A percentile compares a stretch with the other conserved stretches of the same genome.
Conservation (phyloP, 306 rosid genomes). For the Lotus japonicus region DNA sequence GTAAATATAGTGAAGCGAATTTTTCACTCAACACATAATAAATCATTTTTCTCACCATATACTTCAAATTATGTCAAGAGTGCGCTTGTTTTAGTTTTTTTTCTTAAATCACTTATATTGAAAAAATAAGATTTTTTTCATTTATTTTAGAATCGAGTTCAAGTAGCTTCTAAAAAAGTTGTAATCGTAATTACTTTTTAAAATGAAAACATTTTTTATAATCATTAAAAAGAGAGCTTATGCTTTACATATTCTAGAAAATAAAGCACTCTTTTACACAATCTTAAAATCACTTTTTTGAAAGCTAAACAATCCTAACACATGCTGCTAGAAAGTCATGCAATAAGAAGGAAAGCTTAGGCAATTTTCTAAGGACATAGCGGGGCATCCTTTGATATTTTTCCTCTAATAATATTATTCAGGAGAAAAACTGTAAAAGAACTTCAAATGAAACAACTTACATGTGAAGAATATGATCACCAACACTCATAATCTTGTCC, state of each 20-base stretch:
- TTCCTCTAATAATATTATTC: conserved; percentile 4
- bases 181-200: too few species aligned
- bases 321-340: conserved; percentile 2
- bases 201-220: too few species aligned
- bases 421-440: not conserved
- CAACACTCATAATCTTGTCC: conserved; percentile 77
- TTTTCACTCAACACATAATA: conserved; percentile 9
- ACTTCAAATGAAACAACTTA: conserved; percentile 43
- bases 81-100: too few species aligned
- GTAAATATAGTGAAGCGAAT: not conserved
- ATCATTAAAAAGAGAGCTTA: too few species aligned
- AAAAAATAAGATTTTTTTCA: too few species aligned
- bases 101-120: too few species aligned
- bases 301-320: too few species aligned
- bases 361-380: conserved; percentile 8
- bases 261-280: too few species aligned
- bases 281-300: too few species aligned
- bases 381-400: not conserved
- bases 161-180: too few species aligned
- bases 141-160: too few species aligned
- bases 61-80: not conserved
- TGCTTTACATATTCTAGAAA: too few species aligned
- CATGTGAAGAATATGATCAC: conserved; percentile 94
- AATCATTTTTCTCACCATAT: conserved; percentile 7
- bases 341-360: conserved; percentile 11